Base-by-base conservation (phyloP, 768 basidiomycete genomes). In the Hydnum rufescens region DNA sequence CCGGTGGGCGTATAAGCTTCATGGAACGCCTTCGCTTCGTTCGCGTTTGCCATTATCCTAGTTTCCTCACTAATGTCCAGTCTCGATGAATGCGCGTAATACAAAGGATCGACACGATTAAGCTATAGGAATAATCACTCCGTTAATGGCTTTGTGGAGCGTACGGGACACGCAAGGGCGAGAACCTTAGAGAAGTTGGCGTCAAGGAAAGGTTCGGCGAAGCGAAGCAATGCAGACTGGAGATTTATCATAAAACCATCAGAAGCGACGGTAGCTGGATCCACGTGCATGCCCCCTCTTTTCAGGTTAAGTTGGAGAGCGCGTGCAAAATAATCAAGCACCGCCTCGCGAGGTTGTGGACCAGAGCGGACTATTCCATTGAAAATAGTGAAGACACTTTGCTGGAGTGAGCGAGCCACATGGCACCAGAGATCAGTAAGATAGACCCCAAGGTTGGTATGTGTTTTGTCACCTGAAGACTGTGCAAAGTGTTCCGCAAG, bases 191-290 rank as follows among this genome's bases (percentile, higher is more conserved):
- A 76, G 59, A 81, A 96, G 51, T 73, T 76, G 0, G 84, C 78
- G 63, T 97, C 93, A 72, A 97, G 87, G 60, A 96, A 93, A 0
- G 93, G 93, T 58, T 92, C 87, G 28, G 88, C 81, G 60, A 99
- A 82, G 13, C 78, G 75, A 46, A 89, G 70, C 23, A 97, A 65
- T 13, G 95, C 67, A n/a, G 71, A 72, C 58, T 92, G 84, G 30
- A 92, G 60, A 59, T 96, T 97, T 54, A 85, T 72, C 81, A 99
- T 83, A 64, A 89, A 96, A 53, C 84, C 80, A 61, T 99, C 93
- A 0, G 78, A 78, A 1, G 90, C 77, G 6, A 97, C 90, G 0
- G 85, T 87, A 5, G 75, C 73, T 1, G 78, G 75, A 53, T 96
- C 86, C 30, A 95, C 84, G 69, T 88, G 83, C 76, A 88, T 83